Conservation (phyloP, 305 asterid species). For the Withania somnifera region DNA sequence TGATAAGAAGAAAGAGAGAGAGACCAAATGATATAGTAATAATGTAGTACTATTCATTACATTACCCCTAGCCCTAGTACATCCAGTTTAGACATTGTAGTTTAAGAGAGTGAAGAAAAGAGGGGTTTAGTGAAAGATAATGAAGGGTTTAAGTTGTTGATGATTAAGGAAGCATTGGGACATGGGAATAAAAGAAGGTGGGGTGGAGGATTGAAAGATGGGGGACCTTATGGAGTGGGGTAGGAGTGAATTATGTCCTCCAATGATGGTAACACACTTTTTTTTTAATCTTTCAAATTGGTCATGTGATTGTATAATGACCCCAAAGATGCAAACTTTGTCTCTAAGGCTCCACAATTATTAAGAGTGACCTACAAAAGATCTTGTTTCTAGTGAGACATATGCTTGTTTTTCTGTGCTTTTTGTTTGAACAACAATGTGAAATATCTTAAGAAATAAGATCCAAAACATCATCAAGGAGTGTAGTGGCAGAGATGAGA, state of each 20-base stretch:
- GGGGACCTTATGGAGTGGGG: constrained; percentile 23
- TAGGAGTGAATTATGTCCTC: constrained; percentile 28
- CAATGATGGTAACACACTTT: constrained; percentile 55
- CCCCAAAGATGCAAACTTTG: constrained; percentile 6
- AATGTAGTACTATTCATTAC: too few species aligned
- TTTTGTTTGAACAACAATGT: background rate
- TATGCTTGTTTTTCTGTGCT: background rate
- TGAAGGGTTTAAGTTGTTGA: background rate
- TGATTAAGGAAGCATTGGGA: constrained; percentile 11
- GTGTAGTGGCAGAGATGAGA: background rate
- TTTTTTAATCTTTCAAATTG: background rate
- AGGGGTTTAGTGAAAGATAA: background rate
- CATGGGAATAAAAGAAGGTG: constrained; percentile 11
- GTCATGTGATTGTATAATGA: constrained; percentile 1
- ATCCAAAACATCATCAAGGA: background rate
- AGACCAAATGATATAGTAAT: too few species aligned
- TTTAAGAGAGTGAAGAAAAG: background rate
- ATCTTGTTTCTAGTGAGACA: background rate
- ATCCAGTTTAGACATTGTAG: background rate
- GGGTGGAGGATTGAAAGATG: constrained; percentile 10
- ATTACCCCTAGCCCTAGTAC: too few species aligned
- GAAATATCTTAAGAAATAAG: background rate
- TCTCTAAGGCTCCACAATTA: background rate
- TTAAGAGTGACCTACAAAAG: background rate
- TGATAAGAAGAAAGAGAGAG: too few species aligned